Evolutionary conservation across 768 basidiomycete species (phyloP), one percentile per base, ranked within the genome.

Genomic region (Leccinum obscurum): DNA sequence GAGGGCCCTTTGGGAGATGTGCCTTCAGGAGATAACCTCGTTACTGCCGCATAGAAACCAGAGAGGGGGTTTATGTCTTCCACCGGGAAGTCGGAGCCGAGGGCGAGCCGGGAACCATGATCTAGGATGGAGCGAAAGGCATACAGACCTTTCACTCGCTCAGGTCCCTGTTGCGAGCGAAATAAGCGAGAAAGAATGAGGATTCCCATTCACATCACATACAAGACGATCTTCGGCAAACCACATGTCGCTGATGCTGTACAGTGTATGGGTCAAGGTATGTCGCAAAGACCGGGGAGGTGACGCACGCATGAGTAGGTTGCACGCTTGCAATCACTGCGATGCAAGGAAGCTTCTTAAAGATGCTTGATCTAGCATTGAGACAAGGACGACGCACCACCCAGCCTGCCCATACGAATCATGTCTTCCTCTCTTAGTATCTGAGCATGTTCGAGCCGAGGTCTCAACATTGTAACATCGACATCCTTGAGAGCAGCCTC

Each of bases 11-110:
- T 88, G 8, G 94, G 95, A 34, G 92, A 94, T 51, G 75, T 72
- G 20, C 92, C 93, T 32, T 82, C 78, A 7, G 82, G 78, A 28
- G 87, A 85, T 52, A 91, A 75, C 39, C 95, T 83, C 3, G 92
- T 86, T 26, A 94, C 80, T 1, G 93, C 93, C n/a, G 95, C 92
- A 70, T 92, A 92, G 72, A 96, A 94, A 3, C 89, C 88, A 57
- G 83, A 77, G 41, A 97, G 79, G 13, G 95, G 95, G 68, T 94
- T 92, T 73, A 93, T 81, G 39, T 83, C 81, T 68, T 95, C 95
- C 34, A 98, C 92, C 1, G 95, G 95, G 63, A 90, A 92, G 75
- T 96, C 94, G 4, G 92, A 92, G 14, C 95, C 94, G 24, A 96
- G 74, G 3, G 90, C 85, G 57, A 95, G 85, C 58, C 83, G 76